phyloP scores from a whole-genome alignment of 2,329 filamentous ascomycete species.

The Trichophyton verrucosum region DNA sequence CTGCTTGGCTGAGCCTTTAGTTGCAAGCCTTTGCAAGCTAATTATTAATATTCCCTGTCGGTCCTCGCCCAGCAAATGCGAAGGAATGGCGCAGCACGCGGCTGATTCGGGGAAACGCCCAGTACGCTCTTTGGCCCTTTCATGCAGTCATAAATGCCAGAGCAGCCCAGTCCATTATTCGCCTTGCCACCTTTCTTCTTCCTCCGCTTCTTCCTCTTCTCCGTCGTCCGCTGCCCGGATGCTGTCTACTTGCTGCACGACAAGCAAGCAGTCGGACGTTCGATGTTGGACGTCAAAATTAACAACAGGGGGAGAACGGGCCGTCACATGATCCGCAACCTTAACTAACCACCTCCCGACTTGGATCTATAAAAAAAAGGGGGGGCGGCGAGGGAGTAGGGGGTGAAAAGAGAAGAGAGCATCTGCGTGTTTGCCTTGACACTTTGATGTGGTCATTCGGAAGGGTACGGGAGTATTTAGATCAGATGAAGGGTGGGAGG shows the following conservation, averaged over 20 bases:
- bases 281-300: background rate
- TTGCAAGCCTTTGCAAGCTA: constrained; percentile 1
- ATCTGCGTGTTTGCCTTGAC: background rate
- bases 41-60: background rate
- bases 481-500: background rate
- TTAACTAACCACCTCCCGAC: background rate
- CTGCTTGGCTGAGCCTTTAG: constrained; percentile 1
- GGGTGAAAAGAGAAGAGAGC: background rate
- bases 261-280: background rate
- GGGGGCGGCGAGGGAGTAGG: too few relatives aligned
- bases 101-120: constrained; percentile 9
- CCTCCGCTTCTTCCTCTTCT: background rate
- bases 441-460: background rate
- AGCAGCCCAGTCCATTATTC: too few relatives aligned
- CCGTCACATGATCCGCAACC: constrained; percentile 2
- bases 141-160: too few relatives aligned
- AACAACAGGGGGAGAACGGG: background rate
- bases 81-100: constrained; percentile 9
- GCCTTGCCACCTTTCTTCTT: background rate
- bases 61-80: background rate
- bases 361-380: too few relatives aligned
- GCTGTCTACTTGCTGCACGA: background rate
- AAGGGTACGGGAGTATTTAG: background rate
- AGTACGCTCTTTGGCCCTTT: background rate
- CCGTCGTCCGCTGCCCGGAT: background rate